A percentile compares a stretch with the other conserved stretches of the same genome.
Conservation (phyloP, 2,329 filamentous ascomycete genomes). For the Aureobasidium musti region DNA sequence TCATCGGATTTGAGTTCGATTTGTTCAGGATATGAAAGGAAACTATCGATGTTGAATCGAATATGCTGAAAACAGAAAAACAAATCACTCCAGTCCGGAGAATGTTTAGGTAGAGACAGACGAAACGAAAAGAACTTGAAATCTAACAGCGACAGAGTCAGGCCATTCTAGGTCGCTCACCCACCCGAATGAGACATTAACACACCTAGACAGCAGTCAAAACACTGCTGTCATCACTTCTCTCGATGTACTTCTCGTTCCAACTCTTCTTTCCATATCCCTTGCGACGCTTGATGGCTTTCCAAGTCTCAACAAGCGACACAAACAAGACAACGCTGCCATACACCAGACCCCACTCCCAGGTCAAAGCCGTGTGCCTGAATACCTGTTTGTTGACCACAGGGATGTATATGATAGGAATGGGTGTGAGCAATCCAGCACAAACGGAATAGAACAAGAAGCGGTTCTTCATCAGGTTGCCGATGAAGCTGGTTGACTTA, state of each 20-base stretch:
- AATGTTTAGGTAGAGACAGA: no score
- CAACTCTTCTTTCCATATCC: neutral
- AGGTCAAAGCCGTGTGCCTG: conserved; percentile 47
- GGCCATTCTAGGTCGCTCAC: no score
- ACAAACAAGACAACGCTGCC: conserved; percentile 47
- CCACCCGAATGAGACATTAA: no score
- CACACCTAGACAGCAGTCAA: conserved; percentile 22
- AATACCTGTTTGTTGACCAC: conserved; percentile 51
- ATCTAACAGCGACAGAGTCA: no score
- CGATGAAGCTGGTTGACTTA: conserved; percentile 40
- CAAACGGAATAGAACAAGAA: conserved; percentile 49
- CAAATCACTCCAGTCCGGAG: no score
- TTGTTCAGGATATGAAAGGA: no score
- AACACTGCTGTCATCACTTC: conserved; percentile 20
- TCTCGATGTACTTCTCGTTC: conserved; percentile 7
- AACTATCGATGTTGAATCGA: no score
- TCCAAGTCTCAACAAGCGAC: conserved; percentile 49
- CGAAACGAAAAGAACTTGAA: no score
- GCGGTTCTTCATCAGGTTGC: conserved; percentile 42
- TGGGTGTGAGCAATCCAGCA: conserved; percentile 46
- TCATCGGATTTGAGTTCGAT: no score
- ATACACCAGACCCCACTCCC: conserved; percentile 52
- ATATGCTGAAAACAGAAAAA: no score
- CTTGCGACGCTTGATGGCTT: conserved; percentile 46
- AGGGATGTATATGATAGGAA: conserved; percentile 51